A percentile compares a stretch with the other conserved stretches of the same genome.
phyloP scores from a whole-genome alignment of 345 rosid genomes.

The Euphorbia lathyris region DNA sequence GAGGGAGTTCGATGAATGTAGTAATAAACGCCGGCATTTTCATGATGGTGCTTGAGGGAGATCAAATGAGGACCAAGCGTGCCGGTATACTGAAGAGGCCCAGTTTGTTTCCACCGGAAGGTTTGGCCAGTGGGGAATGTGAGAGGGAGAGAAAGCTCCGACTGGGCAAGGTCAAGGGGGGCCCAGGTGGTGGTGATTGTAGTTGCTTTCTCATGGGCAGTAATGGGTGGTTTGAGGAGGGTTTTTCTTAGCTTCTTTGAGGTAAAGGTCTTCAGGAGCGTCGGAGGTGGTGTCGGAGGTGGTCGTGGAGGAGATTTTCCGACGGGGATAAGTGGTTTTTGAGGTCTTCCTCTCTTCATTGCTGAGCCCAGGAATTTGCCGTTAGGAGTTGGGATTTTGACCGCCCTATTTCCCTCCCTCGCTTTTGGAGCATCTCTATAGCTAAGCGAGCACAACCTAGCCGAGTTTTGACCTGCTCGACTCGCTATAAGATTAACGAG shows the following conservation, averaged over 20 bases:
- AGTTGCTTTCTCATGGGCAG: neutral
- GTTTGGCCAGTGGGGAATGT: constrained; percentile 97
- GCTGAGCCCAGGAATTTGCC: neutral
- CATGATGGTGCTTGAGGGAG: constrained; percentile 57
- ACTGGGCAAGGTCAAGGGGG: constrained; percentile 50
- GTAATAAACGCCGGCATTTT: constrained; percentile 49
- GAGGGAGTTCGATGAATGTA: constrained; percentile 48
- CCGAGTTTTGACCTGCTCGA: too few relatives aligned
- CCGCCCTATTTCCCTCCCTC: neutral
- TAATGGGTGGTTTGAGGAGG: neutral
- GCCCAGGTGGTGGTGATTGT: constrained; percentile 37
- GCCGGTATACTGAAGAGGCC: constrained; percentile 63
- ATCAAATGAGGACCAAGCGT: constrained; percentile 68
- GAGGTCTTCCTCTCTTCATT: constrained; percentile 55
- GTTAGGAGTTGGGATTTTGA: too few relatives aligned
- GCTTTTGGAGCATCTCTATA: too few relatives aligned
- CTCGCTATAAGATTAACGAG: too few relatives aligned
- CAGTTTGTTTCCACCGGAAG: constrained; percentile 91
- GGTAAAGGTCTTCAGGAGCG: neutral
- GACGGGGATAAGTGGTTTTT: constrained; percentile 28
- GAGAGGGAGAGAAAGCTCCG: constrained; percentile 71
- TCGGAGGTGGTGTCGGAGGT: constrained; percentile 1
- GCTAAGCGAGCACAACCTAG: too few relatives aligned
- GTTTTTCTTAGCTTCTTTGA: neutral
- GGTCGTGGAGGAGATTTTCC: constrained; percentile 16